Conservation (phyloP, 2,329 filamentous ascomycete genomes). For the Fusarium siculi region DNA sequence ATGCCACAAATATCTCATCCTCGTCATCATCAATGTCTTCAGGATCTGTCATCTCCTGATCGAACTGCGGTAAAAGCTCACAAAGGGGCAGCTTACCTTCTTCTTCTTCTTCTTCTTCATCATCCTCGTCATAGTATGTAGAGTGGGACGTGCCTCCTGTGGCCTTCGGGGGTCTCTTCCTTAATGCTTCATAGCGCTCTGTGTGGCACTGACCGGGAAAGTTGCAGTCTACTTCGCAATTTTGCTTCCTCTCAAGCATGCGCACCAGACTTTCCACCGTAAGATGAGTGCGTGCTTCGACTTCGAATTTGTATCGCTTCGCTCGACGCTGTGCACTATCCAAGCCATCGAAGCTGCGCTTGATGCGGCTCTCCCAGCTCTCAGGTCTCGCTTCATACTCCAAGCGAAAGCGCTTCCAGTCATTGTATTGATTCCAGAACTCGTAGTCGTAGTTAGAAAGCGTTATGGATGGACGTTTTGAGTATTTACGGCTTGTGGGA, state of each 20-base stretch:
- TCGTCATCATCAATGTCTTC: neutral
- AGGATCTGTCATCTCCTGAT: neutral
- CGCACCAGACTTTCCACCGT: neutral
- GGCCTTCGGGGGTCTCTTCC: neutral
- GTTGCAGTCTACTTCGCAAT: constrained; percentile 41
- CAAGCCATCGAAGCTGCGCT: neutral
- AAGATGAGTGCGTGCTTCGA: neutral
- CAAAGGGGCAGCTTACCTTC: constrained; percentile 8
- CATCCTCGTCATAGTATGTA: neutral
- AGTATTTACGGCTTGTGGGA: neutral
- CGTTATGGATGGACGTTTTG: neutral
- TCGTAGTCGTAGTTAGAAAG: constrained; percentile 44
- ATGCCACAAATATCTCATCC: constrained; percentile 15
- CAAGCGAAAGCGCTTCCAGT: constrained; percentile 43
- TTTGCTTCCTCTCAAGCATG: constrained; percentile 12
- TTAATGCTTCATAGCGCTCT: constrained; percentile 3
- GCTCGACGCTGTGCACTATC: neutral
- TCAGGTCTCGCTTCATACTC: neutral
- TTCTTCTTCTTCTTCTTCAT: neutral
- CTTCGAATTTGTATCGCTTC: neutral
- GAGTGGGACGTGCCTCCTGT: neutral
- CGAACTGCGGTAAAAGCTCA: constrained; percentile 15
- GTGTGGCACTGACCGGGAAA: constrained; percentile 37
- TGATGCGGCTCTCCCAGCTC: constrained; percentile 7
- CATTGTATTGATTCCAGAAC: constrained; percentile 45